Conservation (phyloP, 2,329 filamentous ascomycete genomes). For the Hypoxylon sp. region DNA sequence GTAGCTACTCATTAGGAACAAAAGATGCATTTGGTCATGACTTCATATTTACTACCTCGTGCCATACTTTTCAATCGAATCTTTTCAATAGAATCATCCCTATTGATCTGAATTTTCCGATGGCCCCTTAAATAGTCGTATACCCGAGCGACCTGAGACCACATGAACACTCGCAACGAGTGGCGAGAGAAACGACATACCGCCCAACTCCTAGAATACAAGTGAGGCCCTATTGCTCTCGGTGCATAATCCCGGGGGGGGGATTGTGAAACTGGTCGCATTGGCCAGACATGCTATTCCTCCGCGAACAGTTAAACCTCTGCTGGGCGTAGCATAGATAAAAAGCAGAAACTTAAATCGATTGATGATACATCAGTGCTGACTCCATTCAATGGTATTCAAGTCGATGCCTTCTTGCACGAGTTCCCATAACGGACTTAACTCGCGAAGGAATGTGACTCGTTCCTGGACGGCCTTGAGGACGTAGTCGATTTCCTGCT, state of each 20-base stretch:
- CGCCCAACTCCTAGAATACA: conserved; percentile 42
- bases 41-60: conserved; percentile 20
- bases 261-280: conserved; percentile 13
- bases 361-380: conserved; percentile 75
- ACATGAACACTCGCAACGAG: conserved; percentile 33
- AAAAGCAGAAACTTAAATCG: neutral
- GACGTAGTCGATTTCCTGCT: conserved; percentile 96
- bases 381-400: conserved; percentile 97
- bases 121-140: conserved; percentile 12
- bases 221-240: conserved; percentile 13
- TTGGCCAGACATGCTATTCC: conserved; percentile 9
- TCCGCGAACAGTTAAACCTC: conserved; percentile 31
- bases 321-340: neutral
- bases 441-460: conserved; percentile 91
- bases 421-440: conserved; percentile 96
- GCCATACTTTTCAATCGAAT: conserved; percentile 30
- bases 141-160: conserved; percentile 13
- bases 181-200: conserved; percentile 25
- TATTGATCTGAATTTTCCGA: conserved; percentile 25
- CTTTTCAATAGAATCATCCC: conserved; percentile 8
- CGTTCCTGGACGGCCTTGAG: conserved; percentile 92
- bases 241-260: conserved; percentile 6
- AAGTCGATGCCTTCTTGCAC: conserved; percentile 97
- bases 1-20: neutral
- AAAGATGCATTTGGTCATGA: conserved; percentile 24